Evolutionary conservation across 208 protist genomes (phyloP).

Genomic region (Blastocrithidia nonstop): DNA sequence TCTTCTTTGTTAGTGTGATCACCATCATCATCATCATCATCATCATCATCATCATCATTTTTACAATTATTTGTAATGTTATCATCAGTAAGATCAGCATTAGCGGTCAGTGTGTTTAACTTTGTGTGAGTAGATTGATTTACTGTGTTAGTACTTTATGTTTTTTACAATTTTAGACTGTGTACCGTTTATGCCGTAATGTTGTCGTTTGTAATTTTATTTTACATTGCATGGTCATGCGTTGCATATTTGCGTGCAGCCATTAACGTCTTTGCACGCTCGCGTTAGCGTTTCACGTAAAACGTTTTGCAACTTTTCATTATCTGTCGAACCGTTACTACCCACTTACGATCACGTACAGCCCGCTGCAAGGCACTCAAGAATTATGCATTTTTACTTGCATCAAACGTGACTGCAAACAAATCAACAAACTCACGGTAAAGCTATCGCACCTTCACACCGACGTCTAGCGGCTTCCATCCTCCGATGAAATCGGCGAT

Average conservation of each 20-base stretch:
- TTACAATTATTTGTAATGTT: too few relatives aligned
- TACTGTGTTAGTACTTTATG: too few relatives aligned
- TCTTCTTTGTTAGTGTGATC: background rate
- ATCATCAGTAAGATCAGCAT: too few relatives aligned
- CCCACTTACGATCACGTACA: slow-evolving; percentile 47
- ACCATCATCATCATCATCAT: background rate
- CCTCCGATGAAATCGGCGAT: slow-evolving; percentile 98
- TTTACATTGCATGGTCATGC: too few relatives aligned
- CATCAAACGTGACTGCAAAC: slow-evolving; percentile 90
- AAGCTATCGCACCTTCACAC: slow-evolving; percentile 36
- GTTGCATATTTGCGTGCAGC: too few relatives aligned
- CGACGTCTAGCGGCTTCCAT: slow-evolving; percentile 96
- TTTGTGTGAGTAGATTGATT: too few relatives aligned
- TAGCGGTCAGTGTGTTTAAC: too few relatives aligned
- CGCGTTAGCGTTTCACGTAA: slow-evolving; percentile 25
- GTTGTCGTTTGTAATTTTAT: too few relatives aligned
- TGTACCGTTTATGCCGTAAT: too few relatives aligned
- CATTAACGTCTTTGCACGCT: slow-evolving; percentile 5
- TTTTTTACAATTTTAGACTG: too few relatives aligned
- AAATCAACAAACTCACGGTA: slow-evolving; percentile 83
- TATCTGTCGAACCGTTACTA: slow-evolving; percentile 40
- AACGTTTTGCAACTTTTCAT: slow-evolving; percentile 63
- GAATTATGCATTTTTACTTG: slow-evolving; percentile 65
- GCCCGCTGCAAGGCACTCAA: slow-evolving; percentile 42
- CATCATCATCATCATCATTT: background rate